Base-by-base conservation (phyloP, 2,329 filamentous ascomycete genomes). In the Parastagonospora avenae region DNA sequence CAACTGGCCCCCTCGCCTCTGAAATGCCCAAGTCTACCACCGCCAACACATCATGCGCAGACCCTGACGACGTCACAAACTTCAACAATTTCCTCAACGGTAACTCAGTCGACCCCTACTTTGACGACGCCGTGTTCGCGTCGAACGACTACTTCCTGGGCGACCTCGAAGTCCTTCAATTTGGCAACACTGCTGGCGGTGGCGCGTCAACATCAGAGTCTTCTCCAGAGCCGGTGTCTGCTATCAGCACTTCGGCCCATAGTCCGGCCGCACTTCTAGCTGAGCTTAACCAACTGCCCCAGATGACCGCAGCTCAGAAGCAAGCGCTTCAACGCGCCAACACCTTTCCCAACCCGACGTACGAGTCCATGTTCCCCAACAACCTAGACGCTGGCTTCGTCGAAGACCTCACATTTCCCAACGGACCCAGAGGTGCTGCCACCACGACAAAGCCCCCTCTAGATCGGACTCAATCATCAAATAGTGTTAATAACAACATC, bases 121-220 rank as follows among this genome's bases (percentile, higher is more conserved):
- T 73, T 50, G 68, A 71, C 61, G 70, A 74, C 54, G 67, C 66
- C 43, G 49, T 74, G 44, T 74, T 74, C 57, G 54, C 62, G 46
- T 60, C 69, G 32, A 72, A 71, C 66, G 70, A 74, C 57, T 74
- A 74, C 63, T 73, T 74, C 54, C 67, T 74, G 46, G 68, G 70
- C 64, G 72, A 74, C 42, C 59, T 73, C 8, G 72, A 74, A 48
- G 66, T 73, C 48, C 65, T 74, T 27, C 70, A 71, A 33, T 68
- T 73, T 50, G 66, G 64, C 46, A 66, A 68, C 52, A 62, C 58
- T 28, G 53, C 66, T 27, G 67, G 57, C 47, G 70, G 59, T 28
- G 68, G 62, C 42, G 63, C 61, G 28, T 71, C 70, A 19, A 74
- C 69, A 8, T 63, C 70, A 35, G 72, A 74, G 42, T 74, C 71